Evolutionary conservation across 2,329 filamentous ascomycete species (phyloP).

Genomic region (Sporothrix luriei): DNA sequence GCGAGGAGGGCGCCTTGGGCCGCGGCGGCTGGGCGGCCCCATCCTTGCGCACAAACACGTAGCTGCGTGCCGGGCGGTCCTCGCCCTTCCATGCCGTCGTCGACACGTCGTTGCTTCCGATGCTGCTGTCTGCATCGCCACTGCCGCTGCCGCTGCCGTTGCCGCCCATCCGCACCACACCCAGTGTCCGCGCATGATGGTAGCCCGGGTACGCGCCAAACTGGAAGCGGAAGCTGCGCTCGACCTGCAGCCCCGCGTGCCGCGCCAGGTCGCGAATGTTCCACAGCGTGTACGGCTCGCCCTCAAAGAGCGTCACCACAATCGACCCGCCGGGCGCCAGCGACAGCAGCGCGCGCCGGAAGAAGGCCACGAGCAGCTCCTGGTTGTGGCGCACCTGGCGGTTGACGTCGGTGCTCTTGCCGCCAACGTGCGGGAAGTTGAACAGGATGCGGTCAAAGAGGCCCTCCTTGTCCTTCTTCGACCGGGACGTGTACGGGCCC

Average conservation of each 20-base stretch:
- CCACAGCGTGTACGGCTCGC: slow-evolving; percentile 93
- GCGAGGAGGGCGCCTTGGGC: slow-evolving; percentile 32
- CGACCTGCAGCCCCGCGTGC: slow-evolving; percentile 71
- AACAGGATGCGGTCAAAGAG: slow-evolving; percentile 81
- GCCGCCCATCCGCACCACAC: slow-evolving; percentile 57
- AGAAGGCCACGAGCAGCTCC: slow-evolving; percentile 71
- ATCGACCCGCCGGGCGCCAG: slow-evolving; percentile 64
- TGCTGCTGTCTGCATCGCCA: neutral
- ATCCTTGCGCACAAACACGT: slow-evolving; percentile 63
- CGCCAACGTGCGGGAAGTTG: slow-evolving; percentile 97
- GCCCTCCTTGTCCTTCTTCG: slow-evolving; percentile 40
- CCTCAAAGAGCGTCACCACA: slow-evolving; percentile 87
- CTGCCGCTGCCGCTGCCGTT: slow-evolving; percentile 42
- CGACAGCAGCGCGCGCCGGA: slow-evolving; percentile 55
- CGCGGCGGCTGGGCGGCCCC: slow-evolving; percentile 45
- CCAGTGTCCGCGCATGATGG: slow-evolving; percentile 71
- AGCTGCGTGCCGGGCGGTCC: slow-evolving; percentile 59
- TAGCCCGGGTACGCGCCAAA: slow-evolving; percentile 72
- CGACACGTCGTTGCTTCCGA: slow-evolving; percentile 17
- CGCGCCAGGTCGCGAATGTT: slow-evolving; percentile 86
- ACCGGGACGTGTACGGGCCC: slow-evolving; percentile 46
- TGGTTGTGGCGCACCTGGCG: slow-evolving; percentile 92
- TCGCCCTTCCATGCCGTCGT: slow-evolving; percentile 55
- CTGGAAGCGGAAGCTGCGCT: slow-evolving; percentile 70
- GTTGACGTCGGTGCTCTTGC: slow-evolving; percentile 89